A percentile compares a stretch with the other conserved stretches of the same genome.
Evolutionary conservation across 345 rosid genomes (phyloP).

Genomic region (Passiflora organensis): DNA sequence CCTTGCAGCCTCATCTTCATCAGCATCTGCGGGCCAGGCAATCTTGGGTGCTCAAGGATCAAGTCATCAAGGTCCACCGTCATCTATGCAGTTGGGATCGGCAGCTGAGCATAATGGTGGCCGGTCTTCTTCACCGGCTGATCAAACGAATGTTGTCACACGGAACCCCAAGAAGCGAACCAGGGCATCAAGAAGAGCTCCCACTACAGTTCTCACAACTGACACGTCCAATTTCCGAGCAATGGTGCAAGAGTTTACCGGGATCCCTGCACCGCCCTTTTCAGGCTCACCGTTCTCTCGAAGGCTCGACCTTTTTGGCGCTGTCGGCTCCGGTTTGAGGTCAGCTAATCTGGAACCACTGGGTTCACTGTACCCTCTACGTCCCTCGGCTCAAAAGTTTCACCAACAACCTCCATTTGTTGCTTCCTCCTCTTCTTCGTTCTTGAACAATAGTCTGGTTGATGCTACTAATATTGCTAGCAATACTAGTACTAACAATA

Average conservation of each 20-base stretch:
- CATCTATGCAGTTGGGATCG: constrained; percentile 20
- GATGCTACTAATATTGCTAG: constrained; percentile 21
- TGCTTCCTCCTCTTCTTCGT: constrained; percentile 25
- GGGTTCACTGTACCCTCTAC: constrained; percentile 43
- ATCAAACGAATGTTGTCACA: constrained; percentile 16
- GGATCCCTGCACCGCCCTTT: constrained; percentile 77
- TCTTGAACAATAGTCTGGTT: constrained; percentile 7
- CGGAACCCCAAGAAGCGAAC: constrained; percentile 80
- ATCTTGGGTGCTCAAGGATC: constrained; percentile 20
- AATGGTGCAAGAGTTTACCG: constrained; percentile 97
- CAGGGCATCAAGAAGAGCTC: constrained; percentile 83
- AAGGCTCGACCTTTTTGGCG: constrained; percentile 59
- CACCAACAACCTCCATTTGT: constrained; percentile 20
- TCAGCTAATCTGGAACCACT: constrained; percentile 34
- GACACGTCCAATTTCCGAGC: constrained; percentile 86
- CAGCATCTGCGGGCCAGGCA: constrained; percentile 12
- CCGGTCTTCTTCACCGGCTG: constrained; percentile 19
- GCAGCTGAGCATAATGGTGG: constrained; percentile 18
- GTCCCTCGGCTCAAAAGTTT: constrained; percentile 46
- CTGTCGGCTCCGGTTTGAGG: constrained; percentile 30
- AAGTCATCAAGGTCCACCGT: constrained; percentile 10
- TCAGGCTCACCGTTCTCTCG: constrained; percentile 54
- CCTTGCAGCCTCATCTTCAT: constrained; percentile 12
- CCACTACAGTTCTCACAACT: constrained; percentile 82
- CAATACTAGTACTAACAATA: constrained; percentile 2